These are phyloP conservation scores for Macrolepiota fuliginosa DNA, from an alignment of 768 basidiomycete genomes.

Conservation along the genomic window DNA sequence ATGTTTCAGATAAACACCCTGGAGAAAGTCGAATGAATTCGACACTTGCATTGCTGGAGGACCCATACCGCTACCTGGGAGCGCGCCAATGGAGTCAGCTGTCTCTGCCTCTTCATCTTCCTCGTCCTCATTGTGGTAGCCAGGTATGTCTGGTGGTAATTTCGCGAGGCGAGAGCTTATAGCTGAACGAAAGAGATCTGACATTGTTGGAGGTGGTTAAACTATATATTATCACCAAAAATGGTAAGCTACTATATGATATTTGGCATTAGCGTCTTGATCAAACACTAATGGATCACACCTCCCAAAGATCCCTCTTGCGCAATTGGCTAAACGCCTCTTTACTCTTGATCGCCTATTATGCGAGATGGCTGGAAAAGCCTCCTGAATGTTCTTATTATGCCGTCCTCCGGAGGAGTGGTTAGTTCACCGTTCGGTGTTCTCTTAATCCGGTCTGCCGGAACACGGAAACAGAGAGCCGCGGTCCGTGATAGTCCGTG, in stretches of 20 bases:
- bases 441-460: no score
- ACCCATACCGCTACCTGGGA: conserved; percentile 59
- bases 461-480: no score
- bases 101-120: conserved; percentile 58
- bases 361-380: no score
- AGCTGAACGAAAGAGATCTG: conserved; percentile 73
- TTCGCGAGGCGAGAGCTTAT: conserved; percentile 73
- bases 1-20: conserved; percentile 19
- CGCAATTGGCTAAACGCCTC: not conserved
- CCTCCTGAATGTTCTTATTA: no score
- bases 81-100: conserved; percentile 53
- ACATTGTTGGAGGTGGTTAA: conserved; percentile 40
- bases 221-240: not conserved
- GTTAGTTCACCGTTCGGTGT: no score
- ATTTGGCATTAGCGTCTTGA: not conserved
- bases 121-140: conserved; percentile 29
- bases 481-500: no score
- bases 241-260: not conserved
- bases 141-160: conserved; percentile 42
- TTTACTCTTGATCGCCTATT: no score
- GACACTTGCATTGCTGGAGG: conserved; percentile 60
- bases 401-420: no score
- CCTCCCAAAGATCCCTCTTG: not conserved
- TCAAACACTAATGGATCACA: not conserved
- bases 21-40: conserved; percentile 15